Evolutionary conservation across 2,329 filamentous ascomycete species (phyloP), one percentile per base, ranked within the genome.

Genomic region (Nemania bipapillata): DNA sequence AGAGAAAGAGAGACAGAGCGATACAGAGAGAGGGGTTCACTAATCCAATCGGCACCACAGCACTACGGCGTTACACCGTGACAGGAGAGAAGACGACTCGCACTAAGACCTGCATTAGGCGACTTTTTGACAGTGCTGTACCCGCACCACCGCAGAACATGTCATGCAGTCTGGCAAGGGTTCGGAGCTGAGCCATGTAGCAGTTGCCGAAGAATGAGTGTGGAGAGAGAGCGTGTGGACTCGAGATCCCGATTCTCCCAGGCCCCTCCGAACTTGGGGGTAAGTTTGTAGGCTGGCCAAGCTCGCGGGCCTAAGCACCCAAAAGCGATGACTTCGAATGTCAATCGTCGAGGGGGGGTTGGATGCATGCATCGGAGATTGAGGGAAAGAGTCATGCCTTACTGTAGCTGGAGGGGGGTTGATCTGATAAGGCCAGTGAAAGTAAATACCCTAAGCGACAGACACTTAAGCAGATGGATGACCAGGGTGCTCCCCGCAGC

Each of bases 41-140:
- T 20, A 66, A 32, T 26, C 73, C 73, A 76, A 76, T 75, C 72
- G 74, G 73, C 65, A 75, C 71, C 58, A 22, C 62, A 56, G 60
- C 57, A 70, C 52, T 50, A 63, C 54, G 45, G 40, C 56, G 66
- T 71, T 69, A 63, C 69, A 71, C 62, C 60, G 65, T 63, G 57
- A 61, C 55, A 67, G 64, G 64, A 63, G 63, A 63, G 53, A 65
- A 24, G 40, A 60, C 17, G 58, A 58, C 62, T 60, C 30, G 40
- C 61, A 70, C 58, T 28, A 42, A 69, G 70, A 69, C 68, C 68
- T 72, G 70, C 70, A 72, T 72, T 66, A 72, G 68, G 68, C 32
- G 40, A 61, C 49, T 45, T 63, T 66, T 66, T 42, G 42, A 65
- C 58, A 59, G 35, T 60, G 66, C 58, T 69, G 54, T 57, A 59